phyloP scores from a whole-genome alignment of 2,329 filamentous ascomycete genomes.

The Magnaporthales sp. region DNA sequence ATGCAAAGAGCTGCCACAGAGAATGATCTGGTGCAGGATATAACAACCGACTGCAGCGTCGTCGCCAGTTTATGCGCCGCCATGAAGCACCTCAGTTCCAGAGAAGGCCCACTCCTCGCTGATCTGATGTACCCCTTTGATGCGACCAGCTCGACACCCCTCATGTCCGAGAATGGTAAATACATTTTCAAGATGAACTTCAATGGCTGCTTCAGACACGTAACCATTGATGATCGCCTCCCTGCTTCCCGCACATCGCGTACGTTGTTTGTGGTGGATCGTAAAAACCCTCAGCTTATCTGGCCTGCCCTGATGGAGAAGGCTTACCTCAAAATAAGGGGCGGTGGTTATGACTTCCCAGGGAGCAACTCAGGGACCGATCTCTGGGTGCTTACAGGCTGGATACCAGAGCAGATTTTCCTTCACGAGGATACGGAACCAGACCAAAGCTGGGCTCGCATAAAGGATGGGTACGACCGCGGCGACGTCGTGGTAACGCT shows the following conservation, averaged over 20 bases:
- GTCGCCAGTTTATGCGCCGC: conserved; percentile 89
- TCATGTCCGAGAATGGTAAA: conserved; percentile 69
- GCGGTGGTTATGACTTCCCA: conserved; percentile 89
- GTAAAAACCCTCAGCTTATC: conserved; percentile 68
- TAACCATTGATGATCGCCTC: conserved; percentile 81
- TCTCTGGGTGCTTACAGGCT: conserved; percentile 84
- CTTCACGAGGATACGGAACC: conserved; percentile 77
- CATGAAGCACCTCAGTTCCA: conserved; percentile 59
- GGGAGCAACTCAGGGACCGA: conserved; percentile 97
- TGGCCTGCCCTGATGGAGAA: conserved; percentile 95
- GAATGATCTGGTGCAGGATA: conserved; percentile 86
- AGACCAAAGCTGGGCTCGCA: conserved; percentile 67
- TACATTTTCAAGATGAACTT: conserved; percentile 92
- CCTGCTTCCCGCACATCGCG: conserved; percentile 68
- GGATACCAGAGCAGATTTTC: conserved; percentile 95
- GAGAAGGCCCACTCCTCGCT: conserved; percentile 59
- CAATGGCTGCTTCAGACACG: conserved; percentile 83
- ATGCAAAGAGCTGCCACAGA: conserved; percentile 32
- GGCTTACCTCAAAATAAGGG: conserved; percentile 89
- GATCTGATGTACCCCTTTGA: conserved; percentile 68
- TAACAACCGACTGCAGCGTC: conserved; percentile 93
- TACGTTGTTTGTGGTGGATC: conserved; percentile 79
- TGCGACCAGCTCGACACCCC: conserved; percentile 43
- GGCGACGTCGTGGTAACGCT: conserved; percentile 83
- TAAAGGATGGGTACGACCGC: conserved; percentile 64